Evolutionary conservation across 2,329 filamentous ascomycete species (phyloP).

Genomic region (Trichoderma afroharzianum): DNA sequence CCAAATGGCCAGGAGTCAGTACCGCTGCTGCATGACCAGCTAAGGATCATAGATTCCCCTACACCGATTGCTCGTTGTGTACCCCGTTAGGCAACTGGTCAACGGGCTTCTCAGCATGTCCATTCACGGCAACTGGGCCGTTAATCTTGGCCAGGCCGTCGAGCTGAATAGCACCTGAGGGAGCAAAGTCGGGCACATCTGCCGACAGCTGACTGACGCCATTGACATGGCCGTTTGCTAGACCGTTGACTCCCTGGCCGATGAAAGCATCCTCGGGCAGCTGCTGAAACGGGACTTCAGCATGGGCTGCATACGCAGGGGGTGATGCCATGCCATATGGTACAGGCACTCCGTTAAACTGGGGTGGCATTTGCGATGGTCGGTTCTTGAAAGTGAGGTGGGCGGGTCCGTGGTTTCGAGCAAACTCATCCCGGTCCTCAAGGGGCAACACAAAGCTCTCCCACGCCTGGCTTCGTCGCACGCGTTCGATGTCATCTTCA

Average conservation of each 20-base stretch:
- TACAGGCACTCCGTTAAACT: constrained; percentile 32
- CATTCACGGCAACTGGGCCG: constrained; percentile 11
- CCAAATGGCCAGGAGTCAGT: neutral
- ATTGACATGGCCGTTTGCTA: constrained; percentile 25
- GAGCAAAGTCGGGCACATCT: constrained; percentile 40
- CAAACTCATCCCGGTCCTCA: constrained; percentile 67
- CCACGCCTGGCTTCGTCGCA: constrained; percentile 75
- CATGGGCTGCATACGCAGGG: constrained; percentile 29
- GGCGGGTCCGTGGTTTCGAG: constrained; percentile 66
- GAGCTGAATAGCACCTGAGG: constrained; percentile 26
- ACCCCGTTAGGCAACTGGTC: constrained; percentile 8
- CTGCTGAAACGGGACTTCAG: constrained; percentile 29
- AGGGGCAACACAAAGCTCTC: constrained; percentile 72
- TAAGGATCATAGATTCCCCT: neutral
- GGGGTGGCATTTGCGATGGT: constrained; percentile 27
- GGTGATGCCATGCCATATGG: constrained; percentile 31
- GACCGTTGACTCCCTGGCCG: constrained; percentile 37
- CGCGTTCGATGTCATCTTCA: constrained; percentile 72
- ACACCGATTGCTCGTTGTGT: constrained; percentile 5
- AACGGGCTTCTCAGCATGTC: constrained; percentile 3
- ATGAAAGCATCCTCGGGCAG: constrained; percentile 31
- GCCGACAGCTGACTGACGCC: constrained; percentile 33
- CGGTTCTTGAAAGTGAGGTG: constrained; percentile 38
- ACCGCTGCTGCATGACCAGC: neutral
- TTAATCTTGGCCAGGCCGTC: neutral